Conservation (phyloP, 192 early-diverging fungal genomes). For the Coemansia sp. region DNA sequence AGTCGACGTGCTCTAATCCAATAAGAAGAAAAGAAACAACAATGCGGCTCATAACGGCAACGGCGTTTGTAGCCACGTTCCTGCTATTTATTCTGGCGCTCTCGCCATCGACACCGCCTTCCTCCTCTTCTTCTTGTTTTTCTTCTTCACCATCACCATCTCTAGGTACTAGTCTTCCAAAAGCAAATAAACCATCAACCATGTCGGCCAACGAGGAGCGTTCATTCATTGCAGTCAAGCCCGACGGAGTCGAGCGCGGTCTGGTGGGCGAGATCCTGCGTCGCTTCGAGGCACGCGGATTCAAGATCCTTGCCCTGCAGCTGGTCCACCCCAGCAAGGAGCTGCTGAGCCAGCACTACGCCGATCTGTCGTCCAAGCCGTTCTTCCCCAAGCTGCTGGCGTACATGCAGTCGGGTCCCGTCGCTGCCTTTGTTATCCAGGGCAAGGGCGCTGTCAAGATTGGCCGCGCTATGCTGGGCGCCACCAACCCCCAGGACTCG, state of each 20-base stretch:
- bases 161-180: neutral
- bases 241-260: slow-evolving; percentile 69
- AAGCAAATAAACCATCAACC: neutral
- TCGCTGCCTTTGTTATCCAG: slow-evolving; percentile 91
- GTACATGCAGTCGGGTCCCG: slow-evolving; percentile 90
- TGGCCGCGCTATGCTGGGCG: slow-evolving; percentile 83
- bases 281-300: slow-evolving; percentile 89
- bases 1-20: neutral
- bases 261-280: slow-evolving; percentile 91
- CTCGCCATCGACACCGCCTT: slow-evolving; percentile 5
- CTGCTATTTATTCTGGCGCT: neutral
- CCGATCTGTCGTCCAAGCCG: slow-evolving; percentile 74
- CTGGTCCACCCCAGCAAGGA: slow-evolving; percentile 66
- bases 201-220: slow-evolving; percentile 54
- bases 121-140: slow-evolving; percentile 27
- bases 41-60: slow-evolving; percentile 15
- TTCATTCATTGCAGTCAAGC: slow-evolving; percentile 54
- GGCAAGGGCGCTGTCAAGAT: slow-evolving; percentile 89
- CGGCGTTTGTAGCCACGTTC: slow-evolving; percentile 2
- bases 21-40: neutral
- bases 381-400: slow-evolving; percentile 85
- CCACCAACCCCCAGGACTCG: slow-evolving; percentile 88
- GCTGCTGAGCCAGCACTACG: slow-evolving; percentile 78
- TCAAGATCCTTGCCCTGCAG: slow-evolving; percentile 84
- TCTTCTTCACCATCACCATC: slow-evolving; percentile 13